phyloP scores from a whole-genome alignment of 2,329 filamentous ascomycete species.

The Talaromyces funiculosus region DNA sequence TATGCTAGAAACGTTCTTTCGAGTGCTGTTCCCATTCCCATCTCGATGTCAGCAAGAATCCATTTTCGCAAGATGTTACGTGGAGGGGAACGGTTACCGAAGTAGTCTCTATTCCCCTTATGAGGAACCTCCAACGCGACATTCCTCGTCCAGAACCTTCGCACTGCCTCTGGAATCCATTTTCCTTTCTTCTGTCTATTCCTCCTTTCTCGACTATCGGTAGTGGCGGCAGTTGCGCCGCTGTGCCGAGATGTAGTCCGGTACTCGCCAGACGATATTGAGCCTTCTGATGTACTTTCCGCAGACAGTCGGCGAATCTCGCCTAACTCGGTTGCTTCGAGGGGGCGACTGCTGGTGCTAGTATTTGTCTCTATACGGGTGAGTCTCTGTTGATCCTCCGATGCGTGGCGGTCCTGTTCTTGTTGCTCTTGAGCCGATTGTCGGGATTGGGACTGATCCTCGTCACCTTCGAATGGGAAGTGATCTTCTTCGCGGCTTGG shows the following conservation, averaged over 20 bases:
- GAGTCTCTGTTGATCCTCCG: neutral
- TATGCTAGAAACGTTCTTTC: slow-evolving; percentile 71
- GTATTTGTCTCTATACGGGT: slow-evolving; percentile 1
- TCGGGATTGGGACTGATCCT: neutral
- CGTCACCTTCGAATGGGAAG: neutral
- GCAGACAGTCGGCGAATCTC: slow-evolving; percentile 2
- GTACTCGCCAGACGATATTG: slow-evolving; percentile 31
- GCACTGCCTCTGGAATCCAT: slow-evolving; percentile 58
- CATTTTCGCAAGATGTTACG: neutral
- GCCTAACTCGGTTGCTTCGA: slow-evolving; percentile 14
- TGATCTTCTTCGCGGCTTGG: neutral
- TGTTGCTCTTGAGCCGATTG: neutral
- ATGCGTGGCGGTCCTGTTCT: neutral
- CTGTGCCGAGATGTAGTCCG: slow-evolving; percentile 22
- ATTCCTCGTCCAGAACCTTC: slow-evolving; percentile 72
- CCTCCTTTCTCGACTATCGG: neutral
- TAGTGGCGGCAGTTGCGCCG: neutral
- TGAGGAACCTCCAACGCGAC: slow-evolving; percentile 35
- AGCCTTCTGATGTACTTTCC: slow-evolving; percentile 17
- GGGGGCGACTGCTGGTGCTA: slow-evolving; percentile 7
- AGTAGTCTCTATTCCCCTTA: slow-evolving; percentile 39
- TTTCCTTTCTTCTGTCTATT: slow-evolving; percentile 27
- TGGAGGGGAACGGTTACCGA: slow-evolving; percentile 26
- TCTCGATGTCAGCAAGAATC: neutral
- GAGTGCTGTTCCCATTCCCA: slow-evolving; percentile 52